Evolutionary conservation across 805 yeast genomes (phyloP).

Genomic region (Wickerhamomyces silvicola): DNA sequence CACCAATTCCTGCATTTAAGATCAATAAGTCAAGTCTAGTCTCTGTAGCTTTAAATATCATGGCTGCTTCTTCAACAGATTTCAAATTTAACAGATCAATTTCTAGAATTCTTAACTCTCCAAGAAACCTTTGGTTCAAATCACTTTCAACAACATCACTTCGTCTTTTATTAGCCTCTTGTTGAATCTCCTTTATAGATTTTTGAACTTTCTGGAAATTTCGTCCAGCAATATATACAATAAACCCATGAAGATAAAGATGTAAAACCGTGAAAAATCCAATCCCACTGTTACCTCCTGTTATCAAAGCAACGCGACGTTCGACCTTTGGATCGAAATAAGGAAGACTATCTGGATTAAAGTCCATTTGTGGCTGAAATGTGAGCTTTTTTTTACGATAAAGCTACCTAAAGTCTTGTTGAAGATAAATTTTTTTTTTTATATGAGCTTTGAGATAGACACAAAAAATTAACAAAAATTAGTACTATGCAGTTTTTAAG

Average conservation of each 20-base stretch:
- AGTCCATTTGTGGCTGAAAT: too few relatives aligned
- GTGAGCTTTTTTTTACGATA: too few relatives aligned
- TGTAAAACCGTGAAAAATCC: constrained; percentile 76
- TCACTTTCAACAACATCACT: constrained; percentile 9
- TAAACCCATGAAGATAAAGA: constrained; percentile 71
- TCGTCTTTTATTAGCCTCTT: constrained; percentile 39
- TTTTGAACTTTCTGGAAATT: constrained; percentile 46
- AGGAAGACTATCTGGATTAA: constrained; percentile 49
- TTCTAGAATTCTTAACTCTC: constrained; percentile 46
- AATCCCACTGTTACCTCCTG: constrained; percentile 79
- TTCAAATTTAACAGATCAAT: constrained; percentile 43
- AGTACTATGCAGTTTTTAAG: too few relatives aligned
- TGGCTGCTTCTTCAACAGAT: constrained; percentile 44
- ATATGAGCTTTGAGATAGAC: too few relatives aligned
- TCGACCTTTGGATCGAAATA: constrained; percentile 49
- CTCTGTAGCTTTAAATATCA: constrained; percentile 40
- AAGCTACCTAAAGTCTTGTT: too few relatives aligned
- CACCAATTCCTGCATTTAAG: constrained; percentile 79
- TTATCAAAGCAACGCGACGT: constrained; percentile 61
- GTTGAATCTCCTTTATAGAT: constrained; percentile 48
- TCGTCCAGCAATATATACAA: constrained; percentile 71
- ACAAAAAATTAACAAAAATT: too few relatives aligned
- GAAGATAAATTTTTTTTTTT: too few relatives aligned
- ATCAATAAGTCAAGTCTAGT: constrained; percentile 51
- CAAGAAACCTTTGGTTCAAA: constrained; percentile 28